These are phyloP conservation scores for Cutaneotrichosporon sp. DNA, from an alignment of 1,284 basidiomycete species.

Conservation along the genomic window DNA sequence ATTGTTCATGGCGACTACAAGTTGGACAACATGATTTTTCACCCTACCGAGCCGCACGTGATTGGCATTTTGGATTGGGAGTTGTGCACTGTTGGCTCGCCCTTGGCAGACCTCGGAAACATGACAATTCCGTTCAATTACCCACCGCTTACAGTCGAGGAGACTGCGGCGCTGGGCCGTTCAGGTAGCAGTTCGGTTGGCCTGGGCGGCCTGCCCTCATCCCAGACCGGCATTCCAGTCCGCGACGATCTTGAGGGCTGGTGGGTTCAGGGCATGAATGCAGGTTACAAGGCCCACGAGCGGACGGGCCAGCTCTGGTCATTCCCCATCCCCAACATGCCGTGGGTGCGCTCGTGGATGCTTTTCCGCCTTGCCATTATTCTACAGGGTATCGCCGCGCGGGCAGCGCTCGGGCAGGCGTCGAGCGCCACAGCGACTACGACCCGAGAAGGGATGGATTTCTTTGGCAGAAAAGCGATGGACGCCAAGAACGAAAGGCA, in stretches of 20 bases:
- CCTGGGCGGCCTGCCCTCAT: conserved; percentile 59
- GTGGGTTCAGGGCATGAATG: conserved; percentile 46
- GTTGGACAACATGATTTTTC: conserved; percentile 90
- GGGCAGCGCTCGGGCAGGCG: conserved; percentile 76
- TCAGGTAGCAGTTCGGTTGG: conserved; percentile 25
- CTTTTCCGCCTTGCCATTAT: conserved; percentile 70
- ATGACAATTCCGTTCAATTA: conserved; percentile 45
- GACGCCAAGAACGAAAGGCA: conserved; percentile 54
- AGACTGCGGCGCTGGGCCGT: not conserved
- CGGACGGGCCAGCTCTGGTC: conserved; percentile 24
- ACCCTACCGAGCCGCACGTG: conserved; percentile 81
- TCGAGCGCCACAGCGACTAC: conserved; percentile 67
- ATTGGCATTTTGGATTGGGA: conserved; percentile 98
- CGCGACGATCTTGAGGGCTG: conserved; percentile 63
- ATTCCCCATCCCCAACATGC: conserved; percentile 38
- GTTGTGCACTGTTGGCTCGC: conserved; percentile 82
- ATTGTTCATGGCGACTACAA: conserved; percentile 93
- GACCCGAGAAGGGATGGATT: conserved; percentile 56
- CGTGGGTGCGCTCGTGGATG: conserved; percentile 38
- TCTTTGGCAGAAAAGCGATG: conserved; percentile 62
- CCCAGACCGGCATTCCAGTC: conserved; percentile 57
- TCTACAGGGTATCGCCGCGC: conserved; percentile 86
- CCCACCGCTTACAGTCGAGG: not conserved
- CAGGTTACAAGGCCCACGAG: conserved; percentile 25
- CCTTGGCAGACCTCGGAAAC: conserved; percentile 84